phyloP scores from a whole-genome alignment of 225 moss, liverwort and hornwort species.

The Takakia lepidozioides region DNA sequence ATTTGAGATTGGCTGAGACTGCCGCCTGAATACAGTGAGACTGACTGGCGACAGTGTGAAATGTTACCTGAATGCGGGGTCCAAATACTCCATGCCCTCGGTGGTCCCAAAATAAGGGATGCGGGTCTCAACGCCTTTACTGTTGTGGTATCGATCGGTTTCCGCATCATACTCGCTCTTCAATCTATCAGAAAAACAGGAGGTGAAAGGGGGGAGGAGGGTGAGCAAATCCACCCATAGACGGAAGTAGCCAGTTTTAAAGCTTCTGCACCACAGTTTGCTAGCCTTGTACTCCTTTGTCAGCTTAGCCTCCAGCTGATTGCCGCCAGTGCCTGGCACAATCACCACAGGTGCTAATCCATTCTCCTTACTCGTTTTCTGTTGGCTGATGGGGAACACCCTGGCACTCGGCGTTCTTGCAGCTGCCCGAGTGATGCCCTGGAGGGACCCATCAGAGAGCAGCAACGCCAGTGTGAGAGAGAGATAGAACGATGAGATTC shows the following conservation, averaged over 20 bases:
- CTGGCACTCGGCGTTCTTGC: no score
- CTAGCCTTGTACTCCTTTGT: constrained; percentile 50
- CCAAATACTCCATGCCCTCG: constrained; percentile 72
- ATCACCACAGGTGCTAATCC: constrained; percentile 78
- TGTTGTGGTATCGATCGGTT: constrained; percentile 55
- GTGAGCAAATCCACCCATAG: constrained; percentile 83
- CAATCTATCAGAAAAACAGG: constrained; percentile 76
- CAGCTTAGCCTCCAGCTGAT: constrained; percentile 76
- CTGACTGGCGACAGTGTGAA: no score
- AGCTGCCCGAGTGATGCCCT: no score
- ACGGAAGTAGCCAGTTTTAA: constrained; percentile 62
- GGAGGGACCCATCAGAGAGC: no score
- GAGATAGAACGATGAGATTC: no score
- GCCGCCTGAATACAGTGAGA: no score
- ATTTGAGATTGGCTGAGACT: no score
- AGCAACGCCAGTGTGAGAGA: no score
- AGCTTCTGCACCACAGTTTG: constrained; percentile 67
- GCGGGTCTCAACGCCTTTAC: constrained; percentile 72
- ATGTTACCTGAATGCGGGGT: constrained; percentile 72
- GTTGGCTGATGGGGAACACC: no score
- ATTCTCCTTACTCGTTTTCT: no score
- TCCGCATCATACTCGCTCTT: constrained; percentile 58
- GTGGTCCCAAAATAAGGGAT: constrained; percentile 82
- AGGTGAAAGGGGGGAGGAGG: constrained; percentile 73
- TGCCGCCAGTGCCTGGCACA: constrained; percentile 86